A percentile compares a stretch with the other conserved stretches of the same genome.
These are phyloP conservation scores for Pulicaria dysenterica DNA, from an alignment of 129 eudicot species.

Conservation along the genomic window DNA sequence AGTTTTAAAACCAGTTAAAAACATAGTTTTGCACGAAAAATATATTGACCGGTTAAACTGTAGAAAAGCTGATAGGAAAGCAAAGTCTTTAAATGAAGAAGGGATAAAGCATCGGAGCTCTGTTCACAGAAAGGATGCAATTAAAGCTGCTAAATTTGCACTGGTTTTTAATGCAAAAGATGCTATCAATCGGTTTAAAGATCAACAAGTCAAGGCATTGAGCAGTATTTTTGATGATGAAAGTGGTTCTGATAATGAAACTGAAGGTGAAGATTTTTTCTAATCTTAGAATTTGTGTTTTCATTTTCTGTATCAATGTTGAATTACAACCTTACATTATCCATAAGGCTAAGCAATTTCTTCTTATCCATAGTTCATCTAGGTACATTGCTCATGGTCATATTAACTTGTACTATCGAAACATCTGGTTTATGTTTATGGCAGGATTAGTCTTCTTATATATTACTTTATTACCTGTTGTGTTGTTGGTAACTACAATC, in stretches of 20 bases:
- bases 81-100: constrained; percentile 39
- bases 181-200: constrained; percentile 56
- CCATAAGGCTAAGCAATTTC: background rate
- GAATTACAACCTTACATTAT: background rate
- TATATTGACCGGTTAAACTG: constrained; percentile 75
- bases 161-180: constrained; percentile 71
- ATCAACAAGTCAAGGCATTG: constrained; percentile 42
- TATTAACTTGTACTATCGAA: background rate
- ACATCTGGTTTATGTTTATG: background rate
- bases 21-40: constrained; percentile 83
- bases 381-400: background rate
- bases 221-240: constrained; percentile 39
- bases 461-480: background rate
- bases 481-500: constrained; percentile 11
- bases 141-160: constrained; percentile 73
- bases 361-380: background rate
- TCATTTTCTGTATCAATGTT: background rate
- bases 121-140: constrained; percentile 38
- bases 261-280: constrained; percentile 30
- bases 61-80: constrained; percentile 80
- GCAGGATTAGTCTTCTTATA: constrained; percentile 27
- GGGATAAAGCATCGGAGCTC: constrained; percentile 29
- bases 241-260: constrained; percentile 33
- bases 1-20: constrained; percentile 83
- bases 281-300: constrained; percentile 1